These are phyloP conservation scores for Chlorella sorokiniana DNA, from an alignment of 139 green algal genomes.

Conservation along the genomic window DNA sequence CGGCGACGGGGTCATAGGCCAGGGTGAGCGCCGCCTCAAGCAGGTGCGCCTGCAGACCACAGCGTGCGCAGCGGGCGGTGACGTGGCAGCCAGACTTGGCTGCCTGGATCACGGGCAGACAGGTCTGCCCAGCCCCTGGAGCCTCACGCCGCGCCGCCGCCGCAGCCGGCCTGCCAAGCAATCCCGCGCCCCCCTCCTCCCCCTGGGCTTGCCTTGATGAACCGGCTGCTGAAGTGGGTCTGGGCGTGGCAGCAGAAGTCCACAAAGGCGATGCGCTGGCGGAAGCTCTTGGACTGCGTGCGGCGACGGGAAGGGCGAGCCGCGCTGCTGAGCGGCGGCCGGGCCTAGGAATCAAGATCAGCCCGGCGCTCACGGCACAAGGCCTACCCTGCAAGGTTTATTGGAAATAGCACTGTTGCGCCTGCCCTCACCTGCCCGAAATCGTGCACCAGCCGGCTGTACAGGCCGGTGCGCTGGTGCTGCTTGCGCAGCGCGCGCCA, in stretches of 20 bases:
- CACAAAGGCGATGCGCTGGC: conserved; percentile 56
- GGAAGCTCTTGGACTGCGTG: conserved; percentile 42
- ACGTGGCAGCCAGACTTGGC: too few relatives aligned
- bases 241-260: conserved; percentile 53
- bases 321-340: background rate
- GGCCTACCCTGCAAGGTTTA: background rate
- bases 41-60: conserved; percentile 61
- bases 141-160: too few relatives aligned
- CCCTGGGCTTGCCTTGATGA: conserved; percentile 2
- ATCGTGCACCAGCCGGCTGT: conserved; percentile 62
- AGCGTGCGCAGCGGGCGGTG: conserved; percentile 7
- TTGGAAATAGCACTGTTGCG: background rate
- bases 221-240: conserved; percentile 45
- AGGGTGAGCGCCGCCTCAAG: conserved; percentile 59
- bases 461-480: conserved; percentile 59
- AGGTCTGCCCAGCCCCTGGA: too few relatives aligned
- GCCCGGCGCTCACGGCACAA: too few relatives aligned
- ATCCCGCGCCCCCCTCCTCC: too few relatives aligned
- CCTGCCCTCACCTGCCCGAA: conserved; percentile 45
- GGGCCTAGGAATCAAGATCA: background rate
- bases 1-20: conserved; percentile 68
- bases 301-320: background rate
- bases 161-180: too few relatives aligned
- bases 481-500: conserved; percentile 53
- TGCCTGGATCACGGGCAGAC: too few relatives aligned